phyloP scores from a whole-genome alignment of 139 green algal genomes.

The Micractinium sp. region DNA sequence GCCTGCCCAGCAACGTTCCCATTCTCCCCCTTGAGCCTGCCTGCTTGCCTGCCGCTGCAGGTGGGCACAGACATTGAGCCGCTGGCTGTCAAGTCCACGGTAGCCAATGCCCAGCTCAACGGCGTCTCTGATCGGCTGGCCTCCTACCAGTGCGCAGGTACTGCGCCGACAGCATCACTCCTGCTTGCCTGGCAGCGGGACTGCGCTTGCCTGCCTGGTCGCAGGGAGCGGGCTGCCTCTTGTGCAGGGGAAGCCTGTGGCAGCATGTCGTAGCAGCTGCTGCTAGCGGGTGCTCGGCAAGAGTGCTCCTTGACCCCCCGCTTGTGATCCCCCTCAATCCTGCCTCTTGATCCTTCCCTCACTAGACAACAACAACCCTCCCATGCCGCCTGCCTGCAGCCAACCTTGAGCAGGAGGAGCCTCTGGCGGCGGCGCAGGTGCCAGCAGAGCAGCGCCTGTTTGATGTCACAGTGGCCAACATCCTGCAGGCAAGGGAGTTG shows the following conservation, averaged over 20 bases:
- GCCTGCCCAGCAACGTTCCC: not conserved
- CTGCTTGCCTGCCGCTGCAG: constrained; percentile 3
- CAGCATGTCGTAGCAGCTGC: no score
- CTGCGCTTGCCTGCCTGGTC: not conserved
- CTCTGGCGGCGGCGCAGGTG: constrained; percentile 29
- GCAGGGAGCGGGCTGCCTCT: not conserved
- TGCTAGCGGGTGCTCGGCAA: no score
- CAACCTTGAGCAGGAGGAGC: constrained; percentile 43
- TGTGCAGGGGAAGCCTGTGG: not conserved
- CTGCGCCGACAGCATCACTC: not conserved
- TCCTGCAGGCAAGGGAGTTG: constrained; percentile 58
- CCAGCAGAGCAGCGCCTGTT: constrained; percentile 15
- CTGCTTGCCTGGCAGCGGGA: not conserved
- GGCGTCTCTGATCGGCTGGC: constrained; percentile 37
- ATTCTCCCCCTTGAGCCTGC: no score
- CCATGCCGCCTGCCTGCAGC: not conserved
- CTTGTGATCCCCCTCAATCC: not conserved
- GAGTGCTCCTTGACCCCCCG: no score
- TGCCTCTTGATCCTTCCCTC: not conserved
- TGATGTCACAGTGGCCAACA: constrained; percentile 74
- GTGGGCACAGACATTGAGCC: constrained; percentile 80
- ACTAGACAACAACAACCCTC: not conserved
- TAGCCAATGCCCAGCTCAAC: constrained; percentile 80
- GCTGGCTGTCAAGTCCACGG: constrained; percentile 65
- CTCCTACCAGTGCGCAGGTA: constrained; percentile 39